Base-by-base conservation (phyloP, 2,329 filamentous ascomycete species). In the Sporothrix curviconia region DNA sequence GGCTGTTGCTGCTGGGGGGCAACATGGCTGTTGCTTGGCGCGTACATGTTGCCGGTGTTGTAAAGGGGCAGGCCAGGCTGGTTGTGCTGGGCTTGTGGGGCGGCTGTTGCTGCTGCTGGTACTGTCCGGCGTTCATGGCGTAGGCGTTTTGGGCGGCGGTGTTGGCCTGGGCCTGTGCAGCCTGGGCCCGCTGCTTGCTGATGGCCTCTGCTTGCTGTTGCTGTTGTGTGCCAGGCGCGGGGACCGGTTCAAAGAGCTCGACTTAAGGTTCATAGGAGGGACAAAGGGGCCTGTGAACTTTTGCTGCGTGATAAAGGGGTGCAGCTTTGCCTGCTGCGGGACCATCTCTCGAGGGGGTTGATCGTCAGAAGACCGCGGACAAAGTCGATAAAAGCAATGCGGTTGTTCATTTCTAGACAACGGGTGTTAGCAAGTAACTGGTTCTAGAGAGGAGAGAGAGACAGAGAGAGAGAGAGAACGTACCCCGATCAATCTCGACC, bases 351-450 rank as follows among this genome's bases (percentile, higher is more conserved):
- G 34, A 99, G 80, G 3, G 94, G 94, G 69, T 96, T 99, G 69
- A 96, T 95, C 60, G 89, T 95, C 58, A 99, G 77, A 39, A 99
- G 74, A 14, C 94, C 94, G 63, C 94, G 85, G 24, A 97, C 94
- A 66, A 99, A 99, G 71, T 99, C 94, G 69, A 97, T 99, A 67
- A 99, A 99, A 4, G 94, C 92, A 61, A 95, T 84, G 44, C 94
- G 87, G 69, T 99, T 99, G 69, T 94, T 95, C 87, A 99, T 95
- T 85, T 99, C 94, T 99, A n/a, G n/a, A n/a, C n/a, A 15, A 7
- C 32, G 43, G 17, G 28, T 37, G 12, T 30, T 37, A 42, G 25
- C 34, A 6, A 7, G 52, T n/a, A n/a, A n/a, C n/a, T n/a, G n/a
- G 7, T 12, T 42, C 17, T 28, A 14, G 34, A 7, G 11, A 17